Base-by-base conservation (phyloP, 306 rosid species). In the Comarum palustre region DNA sequence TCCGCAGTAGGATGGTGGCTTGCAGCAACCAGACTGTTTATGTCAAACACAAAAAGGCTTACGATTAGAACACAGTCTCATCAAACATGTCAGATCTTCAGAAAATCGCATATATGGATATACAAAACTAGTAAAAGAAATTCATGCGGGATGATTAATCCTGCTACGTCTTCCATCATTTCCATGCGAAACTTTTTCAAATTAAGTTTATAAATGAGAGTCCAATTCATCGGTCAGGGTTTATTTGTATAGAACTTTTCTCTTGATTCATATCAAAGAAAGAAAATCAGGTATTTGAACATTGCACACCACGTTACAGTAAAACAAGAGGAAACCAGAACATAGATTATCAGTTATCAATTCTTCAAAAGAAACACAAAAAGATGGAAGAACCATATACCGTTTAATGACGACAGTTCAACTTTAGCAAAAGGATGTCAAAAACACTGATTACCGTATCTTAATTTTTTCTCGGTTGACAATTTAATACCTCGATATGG, bases 11-110 rank as follows among this genome's bases (percentile, higher is more conserved):
- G 72, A 67, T 0, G 97, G 97, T 13, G 97, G 98, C 84, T 89
- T 91, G 82, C 98, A 94, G 16, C 98, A 94, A 31, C 97, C 97
- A 34, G 89, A 75, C 98, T 91, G 69, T 15, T 15, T 2, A 22
- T 0, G 51, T 34, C 63, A 50, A n/a, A 39, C 39, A 69, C 42
- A 32, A 4, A 31, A 2, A 14, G 15, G 10, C n/a, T 27, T 59
- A 14, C 2, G n/a, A 59, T 29, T 14, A 14, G 20, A 27, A 58
- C 14, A 20, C 14, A 27, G 64, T 59, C 38, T 31, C 0, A 11
- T 5, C 17, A 15, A 5, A 22, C 19, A 45, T 48, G 10, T 1
- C 22, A 17, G 3, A 48, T 48, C 6, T 48, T 57, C 15, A 55
- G 29, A 19, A 46, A 11, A 24, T 22, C 3, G 16, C 61, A 55